Evolutionary conservation across 768 basidiomycete species (phyloP).

Genomic region (Pleurotus platypus): DNA sequence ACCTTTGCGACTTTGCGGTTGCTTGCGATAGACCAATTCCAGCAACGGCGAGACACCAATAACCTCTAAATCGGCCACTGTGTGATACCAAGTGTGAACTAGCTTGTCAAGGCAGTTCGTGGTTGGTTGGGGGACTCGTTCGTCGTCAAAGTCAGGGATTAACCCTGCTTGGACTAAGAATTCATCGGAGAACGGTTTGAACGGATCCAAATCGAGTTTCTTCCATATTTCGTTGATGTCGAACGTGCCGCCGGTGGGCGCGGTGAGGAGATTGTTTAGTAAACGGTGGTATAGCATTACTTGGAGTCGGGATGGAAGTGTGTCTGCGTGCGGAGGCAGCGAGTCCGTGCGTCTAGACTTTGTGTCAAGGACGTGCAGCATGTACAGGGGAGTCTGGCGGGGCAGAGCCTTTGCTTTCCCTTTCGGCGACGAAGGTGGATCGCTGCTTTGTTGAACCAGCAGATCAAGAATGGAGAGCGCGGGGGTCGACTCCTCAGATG

Average conservation of each 20-base stretch:
- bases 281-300: slow-evolving; percentile 77
- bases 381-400: slow-evolving; percentile 12
- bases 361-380: slow-evolving; percentile 56
- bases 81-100: slow-evolving; percentile 24
- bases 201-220: slow-evolving; percentile 38
- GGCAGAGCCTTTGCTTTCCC: background rate
- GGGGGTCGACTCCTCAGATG: background rate
- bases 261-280: slow-evolving; percentile 42
- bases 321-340: slow-evolving; percentile 58
- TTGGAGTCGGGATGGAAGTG: slow-evolving; percentile 59
- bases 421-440: background rate
- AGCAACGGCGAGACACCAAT: slow-evolving; percentile 35
- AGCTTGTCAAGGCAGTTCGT: slow-evolving; percentile 36
- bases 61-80: slow-evolving; percentile 24
- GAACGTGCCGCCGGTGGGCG: slow-evolving; percentile 34
- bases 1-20: slow-evolving; percentile 15
- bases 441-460: too few species aligned
- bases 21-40: slow-evolving; percentile 50
- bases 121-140: slow-evolving; percentile 10
- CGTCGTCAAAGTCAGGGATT: slow-evolving; percentile 13
- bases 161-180: slow-evolving; percentile 45
- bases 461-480: too few species aligned
- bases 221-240: slow-evolving; percentile 55
- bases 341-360: slow-evolving; percentile 56
- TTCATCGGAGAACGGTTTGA: slow-evolving; percentile 38